Base-by-base conservation (phyloP, 2,329 filamentous ascomycete genomes). In the Capronia americana region DNA sequence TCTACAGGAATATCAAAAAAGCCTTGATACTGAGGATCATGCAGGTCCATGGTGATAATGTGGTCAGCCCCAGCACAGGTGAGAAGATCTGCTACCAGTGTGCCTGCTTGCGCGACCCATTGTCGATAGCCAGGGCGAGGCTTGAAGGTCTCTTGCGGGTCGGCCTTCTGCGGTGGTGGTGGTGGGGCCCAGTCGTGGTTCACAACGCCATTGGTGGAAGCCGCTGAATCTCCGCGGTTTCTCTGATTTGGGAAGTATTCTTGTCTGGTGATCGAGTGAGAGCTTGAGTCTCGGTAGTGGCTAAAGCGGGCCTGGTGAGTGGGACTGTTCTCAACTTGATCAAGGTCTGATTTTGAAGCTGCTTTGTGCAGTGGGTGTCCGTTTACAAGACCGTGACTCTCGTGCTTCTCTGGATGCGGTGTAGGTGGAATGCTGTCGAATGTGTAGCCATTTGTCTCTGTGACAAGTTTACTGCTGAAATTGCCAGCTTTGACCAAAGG, bases 1-100 rank as follows among this genome's bases (percentile, higher is more conserved):
- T 99, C 95, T 64, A 99, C 95, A 2, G 95, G 95, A 65, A 98
- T 97, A 76, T 99, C 94, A 76, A 99, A 98, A 84, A 97, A 99
- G 61, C 95, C 95, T 80, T 99, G 95, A 76, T 98, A 98, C 79
- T 99, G 93, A 50, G 92, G 91, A 78, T 97, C 94, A 77, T 95
- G 92, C 60, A 99, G 86, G 76, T 99, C 95, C 91, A 99, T 96
- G 34, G 94, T 97, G 77, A 98, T 97, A 77, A 95, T 90, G 79
- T 98, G 95, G 78, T 99, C 94, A 54, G 95, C 93, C 71, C 95
- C 95, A 70, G 95, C 94, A 80, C 93, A 97, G 48, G 93, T 97
- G 71, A 99, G 84, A 53, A 99, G 87, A 77, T 98, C 93, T 58
- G 95, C 95, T 57, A 99, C 91, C 64, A 99, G 86, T 32, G 93